These are phyloP conservation scores for Bisporella sp. DNA, from an alignment of 2,329 filamentous ascomycete genomes.

Conservation along the genomic window DNA sequence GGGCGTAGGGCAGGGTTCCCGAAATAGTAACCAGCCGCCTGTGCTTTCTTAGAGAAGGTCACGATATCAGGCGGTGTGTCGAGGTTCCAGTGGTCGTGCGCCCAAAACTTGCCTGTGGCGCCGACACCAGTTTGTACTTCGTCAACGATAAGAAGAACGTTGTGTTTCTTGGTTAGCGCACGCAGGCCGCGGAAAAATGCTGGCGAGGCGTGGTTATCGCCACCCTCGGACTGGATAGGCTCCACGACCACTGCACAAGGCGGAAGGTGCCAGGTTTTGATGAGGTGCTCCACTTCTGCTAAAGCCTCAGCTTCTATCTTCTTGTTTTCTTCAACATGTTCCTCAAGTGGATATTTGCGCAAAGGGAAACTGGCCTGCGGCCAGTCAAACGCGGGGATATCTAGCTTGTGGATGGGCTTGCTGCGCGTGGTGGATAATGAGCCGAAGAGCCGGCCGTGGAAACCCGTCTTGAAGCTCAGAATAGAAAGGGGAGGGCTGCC, in stretches of 20 bases:
- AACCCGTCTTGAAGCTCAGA: constrained; percentile 69
- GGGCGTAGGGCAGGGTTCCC: constrained; percentile 67
- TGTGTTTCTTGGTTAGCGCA: constrained; percentile 61
- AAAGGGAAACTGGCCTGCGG: constrained; percentile 75
- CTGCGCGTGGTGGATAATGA: constrained; percentile 71
- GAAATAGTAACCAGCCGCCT: constrained; percentile 78
- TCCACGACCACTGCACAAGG: constrained; percentile 70
- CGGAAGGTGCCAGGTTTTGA: constrained; percentile 60
- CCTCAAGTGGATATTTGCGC: constrained; percentile 69
- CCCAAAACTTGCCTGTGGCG: constrained; percentile 84
- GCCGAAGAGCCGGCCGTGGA: constrained; percentile 78
- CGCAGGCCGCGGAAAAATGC: constrained; percentile 72
- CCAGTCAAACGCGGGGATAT: constrained; percentile 86
- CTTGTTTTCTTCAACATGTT: constrained; percentile 62
- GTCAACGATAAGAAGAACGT: constrained; percentile 71
- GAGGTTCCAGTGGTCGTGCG: constrained; percentile 77
- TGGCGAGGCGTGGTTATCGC: constrained; percentile 76
- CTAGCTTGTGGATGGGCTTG: constrained; percentile 80
- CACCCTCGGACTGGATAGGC: constrained; percentile 77
- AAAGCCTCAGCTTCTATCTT: constrained; percentile 67
- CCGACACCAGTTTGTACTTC: constrained; percentile 81
- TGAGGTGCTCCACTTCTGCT: constrained; percentile 63
- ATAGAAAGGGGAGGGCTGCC: constrained; percentile 71
- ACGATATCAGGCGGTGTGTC: constrained; percentile 71
- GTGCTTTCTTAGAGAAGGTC: constrained; percentile 84